Evolutionary conservation across 768 basidiomycete genomes (phyloP).

Genomic region (Rhizopogon sp.): DNA sequence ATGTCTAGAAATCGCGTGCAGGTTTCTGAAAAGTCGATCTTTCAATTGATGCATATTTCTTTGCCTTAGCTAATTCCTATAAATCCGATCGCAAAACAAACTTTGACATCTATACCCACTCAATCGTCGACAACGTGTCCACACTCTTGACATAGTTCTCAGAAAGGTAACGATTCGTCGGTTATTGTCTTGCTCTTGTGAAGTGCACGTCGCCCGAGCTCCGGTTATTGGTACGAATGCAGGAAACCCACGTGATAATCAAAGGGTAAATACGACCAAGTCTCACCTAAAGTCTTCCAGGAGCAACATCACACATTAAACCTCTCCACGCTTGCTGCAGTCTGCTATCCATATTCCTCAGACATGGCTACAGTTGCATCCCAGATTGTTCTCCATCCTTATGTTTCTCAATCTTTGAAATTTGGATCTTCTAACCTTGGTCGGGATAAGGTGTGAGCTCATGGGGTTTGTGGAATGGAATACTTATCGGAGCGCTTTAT

Average conservation of each 20-base stretch:
- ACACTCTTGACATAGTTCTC: not conserved
- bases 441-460: conserved; percentile 73
- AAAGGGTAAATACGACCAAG: conserved; percentile 7
- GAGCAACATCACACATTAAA: not conserved
- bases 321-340: conserved; percentile 10
- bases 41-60: not conserved
- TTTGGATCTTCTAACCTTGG: conserved; percentile 79
- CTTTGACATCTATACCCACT: not conserved
- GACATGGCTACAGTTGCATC: conserved; percentile 45
- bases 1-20: no score
- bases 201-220: not conserved
- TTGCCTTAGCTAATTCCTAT: no score
- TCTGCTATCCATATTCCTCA: conserved; percentile 1
- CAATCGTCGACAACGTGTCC: not conserved
- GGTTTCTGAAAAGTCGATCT: no score
- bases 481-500: not conserved
- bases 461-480: not conserved
- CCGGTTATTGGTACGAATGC: conserved; percentile 7
- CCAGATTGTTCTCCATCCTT: conserved; percentile 83
- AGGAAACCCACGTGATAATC: conserved; percentile 24
- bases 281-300: not conserved
- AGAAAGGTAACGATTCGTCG: not conserved
- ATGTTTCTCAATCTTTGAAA: conserved; percentile 69
- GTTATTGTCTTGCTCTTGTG: not conserved
- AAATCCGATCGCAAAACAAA: not conserved